These are phyloP conservation scores for Chenopodium album DNA, from an alignment of 148 eudicot species.

Conservation along the genomic window DNA sequence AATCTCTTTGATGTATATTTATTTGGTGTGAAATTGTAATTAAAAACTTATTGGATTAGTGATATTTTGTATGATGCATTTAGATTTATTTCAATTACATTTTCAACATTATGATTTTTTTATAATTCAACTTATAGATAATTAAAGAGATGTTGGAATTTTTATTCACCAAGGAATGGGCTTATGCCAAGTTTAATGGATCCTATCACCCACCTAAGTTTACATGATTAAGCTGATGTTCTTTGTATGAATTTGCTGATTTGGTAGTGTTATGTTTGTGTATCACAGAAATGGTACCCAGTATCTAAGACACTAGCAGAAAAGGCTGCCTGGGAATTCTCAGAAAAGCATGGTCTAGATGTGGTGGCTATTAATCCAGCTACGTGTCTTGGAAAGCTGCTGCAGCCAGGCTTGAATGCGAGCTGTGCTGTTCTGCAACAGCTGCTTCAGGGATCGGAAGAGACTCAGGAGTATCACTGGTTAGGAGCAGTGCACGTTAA, in stretches of 20 bases:
- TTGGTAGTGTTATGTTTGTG: not conserved
- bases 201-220: not conserved
- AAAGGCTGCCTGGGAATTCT: slow-evolving; percentile 81
- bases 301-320: slow-evolving; percentile 85
- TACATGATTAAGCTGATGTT: not conserved
- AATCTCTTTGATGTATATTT: no score
- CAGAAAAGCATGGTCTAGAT: slow-evolving; percentile 56
- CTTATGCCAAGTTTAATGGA: no score
- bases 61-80: no score
- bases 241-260: not conserved
- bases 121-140: no score
- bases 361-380: slow-evolving; percentile 76
- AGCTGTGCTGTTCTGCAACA: slow-evolving; percentile 80
- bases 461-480: slow-evolving; percentile 87
- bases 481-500: slow-evolving; percentile 86
- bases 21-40: no score
- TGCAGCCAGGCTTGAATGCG: slow-evolving; percentile 80
- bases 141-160: no score
- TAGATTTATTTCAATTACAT: no score
- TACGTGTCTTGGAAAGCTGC: slow-evolving; percentile 74
- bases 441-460: slow-evolving; percentile 75
- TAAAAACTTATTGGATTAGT: no score
- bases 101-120: no score
- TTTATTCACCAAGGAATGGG: no score
- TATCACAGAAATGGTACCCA: slow-evolving; percentile 84